Percentiles rank a stretch among this genome's conserved stretches.
Evolutionary conservation across 345 rosid genomes (phyloP).

Genomic region (Brassica cretica): DNA sequence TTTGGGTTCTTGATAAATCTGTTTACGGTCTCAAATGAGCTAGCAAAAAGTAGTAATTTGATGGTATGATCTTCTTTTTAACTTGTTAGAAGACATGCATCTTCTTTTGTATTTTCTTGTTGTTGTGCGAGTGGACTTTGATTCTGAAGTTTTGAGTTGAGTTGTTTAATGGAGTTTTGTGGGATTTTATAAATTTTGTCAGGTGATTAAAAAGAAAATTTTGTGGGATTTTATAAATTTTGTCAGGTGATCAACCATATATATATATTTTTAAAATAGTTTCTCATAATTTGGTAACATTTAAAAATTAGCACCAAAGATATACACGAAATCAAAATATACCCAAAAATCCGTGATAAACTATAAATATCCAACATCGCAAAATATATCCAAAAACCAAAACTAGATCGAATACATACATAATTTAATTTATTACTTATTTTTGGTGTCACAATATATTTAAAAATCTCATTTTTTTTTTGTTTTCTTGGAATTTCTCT

Average conservation of each 20-base stretch:
- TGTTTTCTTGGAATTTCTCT: no score
- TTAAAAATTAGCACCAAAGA: no score
- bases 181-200: not conserved
- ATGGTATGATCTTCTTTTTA: not conserved
- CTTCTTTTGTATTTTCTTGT: not conserved
- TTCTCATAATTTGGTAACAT: no score
- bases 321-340: no score
- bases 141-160: not conserved
- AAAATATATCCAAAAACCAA: no score
- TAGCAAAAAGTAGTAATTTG: not conserved
- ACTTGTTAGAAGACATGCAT: not conserved
- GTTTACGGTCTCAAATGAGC: slow-evolving; percentile 17
- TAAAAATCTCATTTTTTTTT: no score
- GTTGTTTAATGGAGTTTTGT: not conserved
- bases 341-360: no score
- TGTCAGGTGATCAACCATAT: not conserved
- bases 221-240: not conserved
- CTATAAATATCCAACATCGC: no score
- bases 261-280: no score
- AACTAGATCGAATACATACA: no score
- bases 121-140: not conserved
- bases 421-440: no score
- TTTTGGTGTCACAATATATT: no score
- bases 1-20: slow-evolving; percentile 43
- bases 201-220: not conserved